phyloP scores from a whole-genome alignment of 1,139 yeast genomes.

The Suhomyces chickasaworum region DNA sequence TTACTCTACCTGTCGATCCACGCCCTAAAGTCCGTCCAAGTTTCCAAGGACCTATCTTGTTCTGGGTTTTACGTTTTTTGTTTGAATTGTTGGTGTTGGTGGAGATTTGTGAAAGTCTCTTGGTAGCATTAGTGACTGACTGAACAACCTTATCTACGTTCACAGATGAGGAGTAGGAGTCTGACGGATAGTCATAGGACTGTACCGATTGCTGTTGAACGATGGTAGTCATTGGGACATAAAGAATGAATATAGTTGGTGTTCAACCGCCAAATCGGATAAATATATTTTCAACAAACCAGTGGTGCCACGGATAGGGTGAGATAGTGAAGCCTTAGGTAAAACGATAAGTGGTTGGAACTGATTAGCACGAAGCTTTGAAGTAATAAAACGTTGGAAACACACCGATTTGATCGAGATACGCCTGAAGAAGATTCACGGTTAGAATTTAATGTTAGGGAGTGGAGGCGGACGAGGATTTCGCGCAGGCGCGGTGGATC shows the following conservation, averaged over 20 bases:
- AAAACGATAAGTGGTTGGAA: constrained; percentile 16
- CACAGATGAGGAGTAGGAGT: constrained; percentile 25
- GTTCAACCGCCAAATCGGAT: constrained; percentile 2
- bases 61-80: constrained; percentile 59
- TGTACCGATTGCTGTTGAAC: constrained; percentile 26
- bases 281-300: background rate
- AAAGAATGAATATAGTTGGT: constrained; percentile 17
- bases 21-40: constrained; percentile 91
- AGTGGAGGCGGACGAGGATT: constrained; percentile 7
- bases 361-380: background rate
- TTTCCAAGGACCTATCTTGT: constrained; percentile 95
- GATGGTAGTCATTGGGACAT: constrained; percentile 27
- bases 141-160: constrained; percentile 52
- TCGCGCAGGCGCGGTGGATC: constrained; percentile 11
- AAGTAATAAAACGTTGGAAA: constrained; percentile 2
- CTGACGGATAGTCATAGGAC: constrained; percentile 23
- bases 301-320: background rate
- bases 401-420: constrained; percentile 1
- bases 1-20: constrained; percentile 93
- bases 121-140: constrained; percentile 63
- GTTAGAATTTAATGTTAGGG: constrained; percentile 1
- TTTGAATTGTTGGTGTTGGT: constrained; percentile 51
- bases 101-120: constrained; percentile 64
- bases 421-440: constrained; percentile 3
- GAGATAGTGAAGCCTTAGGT: constrained; percentile 11